Base-by-base conservation (phyloP, 345 rosid species). In the Pugionium cornutum region DNA sequence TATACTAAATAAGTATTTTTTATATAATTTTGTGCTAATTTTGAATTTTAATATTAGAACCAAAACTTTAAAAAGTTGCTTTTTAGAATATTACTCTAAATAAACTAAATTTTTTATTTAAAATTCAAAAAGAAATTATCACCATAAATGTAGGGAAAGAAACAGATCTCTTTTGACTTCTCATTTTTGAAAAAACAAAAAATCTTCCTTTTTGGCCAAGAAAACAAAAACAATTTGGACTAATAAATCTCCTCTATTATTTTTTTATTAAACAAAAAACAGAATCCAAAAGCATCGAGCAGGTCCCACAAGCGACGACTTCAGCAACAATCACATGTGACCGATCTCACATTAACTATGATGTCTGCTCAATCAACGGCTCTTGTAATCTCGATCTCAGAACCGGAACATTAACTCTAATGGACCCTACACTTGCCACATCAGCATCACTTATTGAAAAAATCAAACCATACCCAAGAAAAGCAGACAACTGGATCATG, bases 391-490 rank as follows among this genome's bases (percentile, higher is more conserved):
- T 84, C 44, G 76, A 86, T 64, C 80, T 77, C 5, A 59, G 6
- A 8, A 55, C 64, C 18, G 73, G 67, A 28, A 84, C 83, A 0
- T 55, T 89, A 58, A 74, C 64, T 54, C 41, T 66, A 2, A 2
- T 51, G 49, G 76, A 68, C 68, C 69, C 73, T 30, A 27, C 51
- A 7, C 27, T 36, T 3, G 39, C 70, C 9, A 58, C 42, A n/a
- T 52, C 76, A n/a, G 27, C 58, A 2, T 10, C 54, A 4, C 1
- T 1, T 0, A 48, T 62, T 7, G 64, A 78, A 7, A 82, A 66
- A 31, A 85, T 82, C 67, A 78, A 77, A 32, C 88, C 96, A 4
- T 83, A 82, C 73, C 83, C 89, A 7, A 71, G 84, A 40, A 86
- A 89, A 64, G 11, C 79, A 53, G 91, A 86, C 7, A 37, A 0